Base-by-base conservation (phyloP, 371 early-diverging fungal species). In the Mucor velutinosus region DNA sequence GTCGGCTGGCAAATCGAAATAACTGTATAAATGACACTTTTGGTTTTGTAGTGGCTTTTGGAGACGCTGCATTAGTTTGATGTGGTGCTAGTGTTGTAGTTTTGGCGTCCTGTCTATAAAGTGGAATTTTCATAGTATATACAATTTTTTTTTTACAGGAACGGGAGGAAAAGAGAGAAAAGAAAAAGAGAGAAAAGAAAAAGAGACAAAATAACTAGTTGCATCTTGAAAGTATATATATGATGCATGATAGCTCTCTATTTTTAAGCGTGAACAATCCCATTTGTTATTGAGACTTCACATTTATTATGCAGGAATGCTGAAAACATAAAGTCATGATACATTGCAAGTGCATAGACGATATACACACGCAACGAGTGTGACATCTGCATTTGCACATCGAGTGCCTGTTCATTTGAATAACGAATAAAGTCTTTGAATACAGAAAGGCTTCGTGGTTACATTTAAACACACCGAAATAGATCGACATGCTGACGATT, bases 1-100 rank as follows among this genome's bases (percentile, higher is more conserved):
- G 23, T 25, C 57, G 39, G 4, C 72, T 75, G 15, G 79, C 64
- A 49, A 81, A 81, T 62, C 76, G 75, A 62, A 81, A 81, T 15
- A 81, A 62, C 14, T 67, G 57, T 21, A 75, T 58, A 4, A 81
- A 53, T 0, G 76, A 71, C 2, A 81, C 69, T 17, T 65, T 71
- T 49, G 57, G 86, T 76, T 53, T 30, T 17, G 69, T 76, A 2
- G 1, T 25, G 21, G 3, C 12, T 23, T 25, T 12, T 35, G 37
- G 0, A 7, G 27, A 7, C 4, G 53, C 27, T 53, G 21, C 12
- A 19, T 27, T 53, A 1, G 27, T 27, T 53, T 23, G 7, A 23
- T 49, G 2, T 23, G 49, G 6, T 23, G n/a, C 17, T 4, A 8
- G 19, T 47, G 47, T 3, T 30, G 30, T 30, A 41, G 43, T 17